Base-by-base conservation (phyloP, 371 early-diverging fungal genomes). In the Caulochytrium protostelioides region DNA sequence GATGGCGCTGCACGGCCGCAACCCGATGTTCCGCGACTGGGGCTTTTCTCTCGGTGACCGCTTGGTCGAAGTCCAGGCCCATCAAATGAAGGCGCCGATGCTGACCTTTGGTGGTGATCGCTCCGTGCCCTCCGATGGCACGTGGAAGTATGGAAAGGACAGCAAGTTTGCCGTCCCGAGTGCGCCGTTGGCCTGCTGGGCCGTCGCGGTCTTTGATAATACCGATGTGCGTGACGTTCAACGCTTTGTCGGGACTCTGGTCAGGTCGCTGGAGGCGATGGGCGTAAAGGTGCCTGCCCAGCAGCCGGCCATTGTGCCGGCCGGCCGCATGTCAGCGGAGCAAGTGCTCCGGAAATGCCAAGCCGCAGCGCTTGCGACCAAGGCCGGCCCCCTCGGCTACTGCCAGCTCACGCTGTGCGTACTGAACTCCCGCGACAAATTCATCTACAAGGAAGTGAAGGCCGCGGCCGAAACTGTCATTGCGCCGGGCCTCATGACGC, bases 401-500 rank as follows among this genome's bases (percentile, higher is more conserved):
- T n/a, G n/a, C 3, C 42, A 46, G 33, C 17, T 46, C 21, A 37
- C 41, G 9, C 21, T 46, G 4, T 46, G 46, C 30, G 32, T 46
- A 13, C 29, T 46, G 3, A 22, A n/a, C n/a, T n/a, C n/a, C n/a
- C 36, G 2, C 37, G 37, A 18, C 41, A 37, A 20, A 31, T 32
- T 22, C 22, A 37, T 30, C 37, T 60, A 52, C 31, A 42, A 39
- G 33, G 47, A 46, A 28, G 34, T 55, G 17, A 50, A 51, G 20
- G 13, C 38, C 10, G 24, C 37, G 8, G 30, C 28, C 5, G 52
- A 53, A 27, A 44, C 43, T 15, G 13, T 21, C 30, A 10, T 25
- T n/a, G 23, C 34, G 12, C 20, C 32, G 9, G 34, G 19, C 22
- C 31, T 46, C 22, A 34, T 35, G 32, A 34, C 30, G 13, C 32